Base-by-base conservation (phyloP, 2,329 filamentous ascomycete genomes). In the Ophiocordyceps polyrhachis-furcata region DNA sequence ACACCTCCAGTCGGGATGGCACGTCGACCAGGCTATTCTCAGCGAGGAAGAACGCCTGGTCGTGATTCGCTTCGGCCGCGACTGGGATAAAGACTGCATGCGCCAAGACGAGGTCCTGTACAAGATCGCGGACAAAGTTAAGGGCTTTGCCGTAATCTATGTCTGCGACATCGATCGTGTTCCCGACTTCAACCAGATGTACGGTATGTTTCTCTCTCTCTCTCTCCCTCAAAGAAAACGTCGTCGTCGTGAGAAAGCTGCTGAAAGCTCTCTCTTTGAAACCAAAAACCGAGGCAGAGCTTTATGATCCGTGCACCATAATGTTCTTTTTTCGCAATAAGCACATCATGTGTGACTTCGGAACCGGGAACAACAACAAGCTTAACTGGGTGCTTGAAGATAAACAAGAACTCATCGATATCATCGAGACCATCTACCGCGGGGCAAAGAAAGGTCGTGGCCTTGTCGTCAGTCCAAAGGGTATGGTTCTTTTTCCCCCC, bases 291-390 rank as follows among this genome's bases (percentile, higher is more conserved):
- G n/a, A 17, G 5, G 8, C 43, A 53, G 73, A 87, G 59, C 70
- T 88, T 6, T 88, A 91, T 68, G 84, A 98, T 59, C 79, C 87
- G 0, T 85, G 88, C 66, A 93, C 91, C 3, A 79, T 96, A 63
- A 95, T 95, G 83, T 93, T 71, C 70, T 94, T 94, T 72, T 94
- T 88, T 70, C 78, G 89, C 49, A 98, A 98, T 62, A 98, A 98
- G 62, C 87, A 95, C 65, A 96, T 96, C 78, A 93, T 93, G 83
- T 86, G 83, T 62, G 89, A 96, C 74, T 87, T 95, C 54, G 89
- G 89, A 42, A 98, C 91, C 2, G 91, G 91, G 51, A 94, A 98
- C 67, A 98, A 98, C 64, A 98, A 98, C 63, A 96, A 96, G 63
- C 70, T 95, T 53, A 95, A 95, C 60, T 94, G 86, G 81, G 85